Conservation (phyloP, 495 filamentous ascomycete genomes). For the Physcia stellaris region DNA sequence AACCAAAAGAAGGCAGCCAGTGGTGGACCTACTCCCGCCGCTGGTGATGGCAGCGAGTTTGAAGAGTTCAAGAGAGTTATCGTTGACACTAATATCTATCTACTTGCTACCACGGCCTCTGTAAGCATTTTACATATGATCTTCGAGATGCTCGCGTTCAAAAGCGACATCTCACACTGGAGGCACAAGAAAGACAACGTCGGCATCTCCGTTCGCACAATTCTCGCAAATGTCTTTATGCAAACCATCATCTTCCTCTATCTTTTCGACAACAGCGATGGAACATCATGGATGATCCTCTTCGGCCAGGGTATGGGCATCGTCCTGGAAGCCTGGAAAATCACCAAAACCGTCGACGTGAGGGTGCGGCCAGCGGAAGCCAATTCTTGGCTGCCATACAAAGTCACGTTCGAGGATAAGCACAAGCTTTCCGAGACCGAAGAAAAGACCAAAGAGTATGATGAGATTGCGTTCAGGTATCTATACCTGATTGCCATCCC, state of each 20-base stretch:
- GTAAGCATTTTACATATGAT: conserved; percentile 86
- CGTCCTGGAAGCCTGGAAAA: conserved; percentile 90
- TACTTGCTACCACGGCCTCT: conserved; percentile 68
- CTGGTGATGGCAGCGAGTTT: conserved; percentile 68
- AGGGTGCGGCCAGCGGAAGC: conserved; percentile 56
- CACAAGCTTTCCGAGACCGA: conserved; percentile 90
- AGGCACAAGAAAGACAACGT: conserved; percentile 99
- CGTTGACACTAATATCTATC: conserved; percentile 84
- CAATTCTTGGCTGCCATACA: conserved; percentile 62
- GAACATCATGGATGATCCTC: conserved; percentile 98
- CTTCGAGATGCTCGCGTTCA: conserved; percentile 93
- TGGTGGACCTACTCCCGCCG: conserved; percentile 49
- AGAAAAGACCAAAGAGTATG: conserved; percentile 95
- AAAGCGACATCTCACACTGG: conserved; percentile 93
- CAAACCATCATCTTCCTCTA: conserved; percentile 93
- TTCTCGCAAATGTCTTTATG: conserved; percentile 97
- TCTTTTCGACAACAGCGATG: conserved; percentile 92
- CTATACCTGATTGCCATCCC: conserved; percentile 87
- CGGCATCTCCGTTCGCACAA: conserved; percentile 87
- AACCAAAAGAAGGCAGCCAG: conserved; percentile 54
- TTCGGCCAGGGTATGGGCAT: conserved; percentile 89
- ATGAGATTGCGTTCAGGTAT: conserved; percentile 93
- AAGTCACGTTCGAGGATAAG: conserved; percentile 86
- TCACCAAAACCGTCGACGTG: conserved; percentile 94
- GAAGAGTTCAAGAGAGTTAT: conserved; percentile 93